phyloP scores from a whole-genome alignment of 2,329 filamentous ascomycete species.

The Stagonosporopsis chrysanthemi region DNA sequence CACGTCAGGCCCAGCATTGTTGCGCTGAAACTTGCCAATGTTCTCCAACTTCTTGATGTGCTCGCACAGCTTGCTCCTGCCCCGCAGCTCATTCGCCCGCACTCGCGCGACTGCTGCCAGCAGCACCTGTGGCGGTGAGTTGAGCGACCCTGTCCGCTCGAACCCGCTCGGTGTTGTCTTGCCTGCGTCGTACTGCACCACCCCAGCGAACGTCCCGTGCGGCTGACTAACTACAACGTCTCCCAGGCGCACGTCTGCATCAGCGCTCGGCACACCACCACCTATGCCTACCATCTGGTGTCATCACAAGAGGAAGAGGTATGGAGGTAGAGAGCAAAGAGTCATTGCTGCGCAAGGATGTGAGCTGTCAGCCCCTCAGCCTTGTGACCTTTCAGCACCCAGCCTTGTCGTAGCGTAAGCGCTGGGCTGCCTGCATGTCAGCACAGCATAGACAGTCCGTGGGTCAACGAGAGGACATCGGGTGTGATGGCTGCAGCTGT shows the following conservation, averaged over 20 bases:
- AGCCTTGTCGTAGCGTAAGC: too few relatives aligned
- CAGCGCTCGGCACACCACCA: background rate
- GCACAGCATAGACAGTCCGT: too few relatives aligned
- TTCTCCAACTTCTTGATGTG: background rate
- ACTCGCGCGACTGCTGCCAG: background rate
- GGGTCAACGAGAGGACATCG: too few relatives aligned
- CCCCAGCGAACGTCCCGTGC: background rate
- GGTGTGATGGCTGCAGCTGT: too few relatives aligned
- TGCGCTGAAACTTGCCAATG: background rate
- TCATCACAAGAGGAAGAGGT: too few relatives aligned
- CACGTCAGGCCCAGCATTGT: background rate
- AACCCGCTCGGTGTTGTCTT: background rate
- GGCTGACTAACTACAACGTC: background rate
- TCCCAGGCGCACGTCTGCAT: background rate
- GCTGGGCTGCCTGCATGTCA: too few relatives aligned
- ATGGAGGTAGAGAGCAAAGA: too few relatives aligned
- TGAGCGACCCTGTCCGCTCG: background rate
- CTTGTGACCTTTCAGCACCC: too few relatives aligned
- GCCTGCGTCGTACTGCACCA: background rate
- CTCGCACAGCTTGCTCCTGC: background rate
- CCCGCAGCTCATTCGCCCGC: background rate
- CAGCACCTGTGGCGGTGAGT: background rate
- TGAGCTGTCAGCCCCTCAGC: too few relatives aligned
- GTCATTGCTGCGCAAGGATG: too few relatives aligned
- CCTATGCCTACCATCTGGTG: constrained; percentile 2